These are phyloP conservation scores for Amanita brunnescens DNA, from an alignment of 768 basidiomycete genomes.

Conservation along the genomic window DNA sequence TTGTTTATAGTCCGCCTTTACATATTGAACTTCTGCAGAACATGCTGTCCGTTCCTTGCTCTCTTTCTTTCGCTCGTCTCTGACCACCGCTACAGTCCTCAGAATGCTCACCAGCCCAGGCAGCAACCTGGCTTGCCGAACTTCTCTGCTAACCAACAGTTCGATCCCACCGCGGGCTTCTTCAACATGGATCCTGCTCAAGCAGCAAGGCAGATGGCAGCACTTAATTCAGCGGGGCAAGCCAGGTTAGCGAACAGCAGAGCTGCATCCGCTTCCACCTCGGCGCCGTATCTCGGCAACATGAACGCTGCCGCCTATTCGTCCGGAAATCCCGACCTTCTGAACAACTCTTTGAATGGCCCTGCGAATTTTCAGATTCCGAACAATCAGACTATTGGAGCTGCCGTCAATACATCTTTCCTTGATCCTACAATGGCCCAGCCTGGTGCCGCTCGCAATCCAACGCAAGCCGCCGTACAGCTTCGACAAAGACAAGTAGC, in stretches of 20 bases:
- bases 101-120: constrained; percentile 31
- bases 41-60: constrained; percentile 5
- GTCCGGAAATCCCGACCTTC: constrained; percentile 36
- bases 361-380: constrained; percentile 39
- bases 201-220: constrained; percentile 76
- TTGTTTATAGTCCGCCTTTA: too few relatives aligned
- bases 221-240: constrained; percentile 55
- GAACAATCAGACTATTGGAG: constrained; percentile 31
- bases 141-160: constrained; percentile 17
- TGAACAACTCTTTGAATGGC: constrained; percentile 23
- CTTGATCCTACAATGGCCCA: constrained; percentile 38
- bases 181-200: constrained; percentile 58
- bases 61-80: constrained; percentile 2
- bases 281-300: constrained; percentile 63
- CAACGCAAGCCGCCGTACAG: constrained; percentile 24
- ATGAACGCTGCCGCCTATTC: constrained; percentile 37
- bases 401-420: constrained; percentile 28
- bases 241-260: constrained; percentile 49
- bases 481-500: constrained; percentile 47
- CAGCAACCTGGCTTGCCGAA: constrained; percentile 23
- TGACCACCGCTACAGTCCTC: constrained; percentile 18
- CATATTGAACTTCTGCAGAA: too few relatives aligned
- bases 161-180: constrained; percentile 11
- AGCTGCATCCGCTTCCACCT: constrained; percentile 26
- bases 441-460: constrained; percentile 28